Evolutionary conservation across 768 basidiomycete genomes (phyloP), one percentile per base, ranked within the genome.

Genomic region (Boletus pseudopeckii): DNA sequence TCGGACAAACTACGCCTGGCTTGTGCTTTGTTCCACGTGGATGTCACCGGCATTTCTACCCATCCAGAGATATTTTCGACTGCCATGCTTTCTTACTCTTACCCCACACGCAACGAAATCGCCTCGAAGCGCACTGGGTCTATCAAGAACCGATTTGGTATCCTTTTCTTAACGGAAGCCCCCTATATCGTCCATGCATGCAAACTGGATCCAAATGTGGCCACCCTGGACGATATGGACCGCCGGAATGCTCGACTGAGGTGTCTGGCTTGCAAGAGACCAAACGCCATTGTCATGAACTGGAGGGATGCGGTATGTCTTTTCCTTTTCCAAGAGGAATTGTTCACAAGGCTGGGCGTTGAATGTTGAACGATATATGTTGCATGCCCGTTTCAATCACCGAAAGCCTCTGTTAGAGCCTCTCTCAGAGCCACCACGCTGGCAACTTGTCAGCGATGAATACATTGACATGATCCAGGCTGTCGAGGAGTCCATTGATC

Each of bases 201-300:
- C 22, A 45, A 39, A 28, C 14, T 58, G 39, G 47, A 52, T 38
- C 57, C 50, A 36, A 36, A 30, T 20, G 22, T 50, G 14, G 34
- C 57, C 33, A 58, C 38, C 1, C 5, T 30, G 3, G 50, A 52
- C 13, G 43, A 57, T 26, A 52, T 52, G 50, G 57, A 52, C 28
- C 22, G 17, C 4, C 40, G 32, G 36, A 49, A 58, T 39, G 50
- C 57, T 42, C 44, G 44, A 32, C 10, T 58, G 52, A 50, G 15
- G 9, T 59, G 47, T 24, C 14, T 59, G 7, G n/a, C 5, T 24
- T 53, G 50, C 40, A 7, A 26, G 41, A 22, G 7, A 17, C 4
- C 2, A 17, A 7, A 4, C 17, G 10, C 15, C 5, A 22, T 28
- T 13, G 11, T 51, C 13, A 50, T 43, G 49, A 14, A 15, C 5